These are phyloP conservation scores for Areca catechu DNA, from an alignment of 176 grass and related monocot genomes.

Conservation along the genomic window DNA sequence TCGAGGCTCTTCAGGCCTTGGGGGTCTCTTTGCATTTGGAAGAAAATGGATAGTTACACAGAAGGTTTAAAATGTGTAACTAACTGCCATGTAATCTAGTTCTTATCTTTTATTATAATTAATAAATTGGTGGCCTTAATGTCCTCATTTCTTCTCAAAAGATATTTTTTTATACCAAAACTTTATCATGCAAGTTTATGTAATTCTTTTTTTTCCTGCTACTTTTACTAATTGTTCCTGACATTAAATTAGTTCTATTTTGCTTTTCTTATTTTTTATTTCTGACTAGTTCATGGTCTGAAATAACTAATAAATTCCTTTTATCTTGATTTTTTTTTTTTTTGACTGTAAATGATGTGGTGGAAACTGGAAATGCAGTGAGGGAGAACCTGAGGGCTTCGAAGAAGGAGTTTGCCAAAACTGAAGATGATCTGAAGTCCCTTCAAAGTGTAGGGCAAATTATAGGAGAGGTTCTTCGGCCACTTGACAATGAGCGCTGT, in stretches of 20 bases:
- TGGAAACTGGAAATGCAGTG: conserved; percentile 30
- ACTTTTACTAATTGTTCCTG: background rate
- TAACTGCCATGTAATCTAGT: too few species aligned
- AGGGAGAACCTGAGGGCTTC: conserved; percentile 56
- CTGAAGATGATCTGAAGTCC: conserved; percentile 92
- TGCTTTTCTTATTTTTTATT: too few species aligned
- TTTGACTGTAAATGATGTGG: conserved; percentile 14
- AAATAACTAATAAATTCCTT: conserved; percentile 10
- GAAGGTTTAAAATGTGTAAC: too few species aligned
- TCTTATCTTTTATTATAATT: too few species aligned
- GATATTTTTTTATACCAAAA: too few species aligned
- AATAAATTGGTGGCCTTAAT: too few species aligned
- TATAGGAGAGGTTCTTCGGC: conserved; percentile 88
- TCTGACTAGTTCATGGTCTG: conserved; percentile 2
- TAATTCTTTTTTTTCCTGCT: too few species aligned
- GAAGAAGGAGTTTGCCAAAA: conserved; percentile 76
- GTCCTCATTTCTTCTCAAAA: too few species aligned
- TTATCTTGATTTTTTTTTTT: conserved; percentile 8
- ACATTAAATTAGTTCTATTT: background rate
- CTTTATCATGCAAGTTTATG: too few species aligned
- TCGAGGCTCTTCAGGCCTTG: too few species aligned
- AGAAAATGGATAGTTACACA: too few species aligned
- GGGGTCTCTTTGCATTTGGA: too few species aligned
- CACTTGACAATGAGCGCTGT: conserved; percentile 85
- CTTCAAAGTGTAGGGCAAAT: conserved; percentile 95